Evolutionary conservation across 805 yeast species (phyloP).

Genomic region (Saturnispora silvae): DNA sequence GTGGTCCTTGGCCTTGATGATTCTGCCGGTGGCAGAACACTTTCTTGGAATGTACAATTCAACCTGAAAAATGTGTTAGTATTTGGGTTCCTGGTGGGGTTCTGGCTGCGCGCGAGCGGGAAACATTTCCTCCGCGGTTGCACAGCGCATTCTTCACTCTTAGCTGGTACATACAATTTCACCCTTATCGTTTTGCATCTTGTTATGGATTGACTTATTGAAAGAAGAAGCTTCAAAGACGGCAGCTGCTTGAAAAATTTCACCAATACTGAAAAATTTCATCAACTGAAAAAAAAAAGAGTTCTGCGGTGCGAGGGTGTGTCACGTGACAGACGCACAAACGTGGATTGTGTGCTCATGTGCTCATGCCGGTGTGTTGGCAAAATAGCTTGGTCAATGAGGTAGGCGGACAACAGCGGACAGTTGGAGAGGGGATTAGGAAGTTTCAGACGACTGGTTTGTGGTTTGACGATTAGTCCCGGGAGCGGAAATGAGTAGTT

Average conservation of each 20-base stretch:
- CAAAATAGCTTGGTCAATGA: too few relatives aligned
- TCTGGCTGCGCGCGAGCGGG: too few relatives aligned
- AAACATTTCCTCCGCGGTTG: too few relatives aligned
- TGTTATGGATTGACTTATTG: constrained; percentile 25
- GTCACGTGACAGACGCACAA: too few relatives aligned
- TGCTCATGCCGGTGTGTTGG: too few relatives aligned
- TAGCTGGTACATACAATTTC: constrained; percentile 92
- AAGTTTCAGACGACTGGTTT: too few relatives aligned
- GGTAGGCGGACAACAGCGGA: too few relatives aligned
- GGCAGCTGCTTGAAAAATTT: not conserved
- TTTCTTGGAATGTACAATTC: constrained; percentile 99
- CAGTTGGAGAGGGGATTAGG: too few relatives aligned
- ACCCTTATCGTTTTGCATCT: constrained; percentile 99
- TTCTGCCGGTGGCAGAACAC: constrained; percentile 99
- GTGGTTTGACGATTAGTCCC: too few relatives aligned
- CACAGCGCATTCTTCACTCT: too few relatives aligned
- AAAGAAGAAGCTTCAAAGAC: not conserved
- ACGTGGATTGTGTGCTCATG: too few relatives aligned
- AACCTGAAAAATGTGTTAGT: constrained; percentile 46
- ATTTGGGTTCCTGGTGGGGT: not conserved
- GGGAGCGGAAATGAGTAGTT: too few relatives aligned
- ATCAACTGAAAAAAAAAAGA: not conserved
- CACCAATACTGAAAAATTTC: not conserved
- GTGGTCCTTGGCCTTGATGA: constrained; percentile 99
- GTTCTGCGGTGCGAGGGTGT: constrained; percentile 4